Base-by-base conservation (phyloP, 2,329 filamentous ascomycete species). In the Fusarium sp. region DNA sequence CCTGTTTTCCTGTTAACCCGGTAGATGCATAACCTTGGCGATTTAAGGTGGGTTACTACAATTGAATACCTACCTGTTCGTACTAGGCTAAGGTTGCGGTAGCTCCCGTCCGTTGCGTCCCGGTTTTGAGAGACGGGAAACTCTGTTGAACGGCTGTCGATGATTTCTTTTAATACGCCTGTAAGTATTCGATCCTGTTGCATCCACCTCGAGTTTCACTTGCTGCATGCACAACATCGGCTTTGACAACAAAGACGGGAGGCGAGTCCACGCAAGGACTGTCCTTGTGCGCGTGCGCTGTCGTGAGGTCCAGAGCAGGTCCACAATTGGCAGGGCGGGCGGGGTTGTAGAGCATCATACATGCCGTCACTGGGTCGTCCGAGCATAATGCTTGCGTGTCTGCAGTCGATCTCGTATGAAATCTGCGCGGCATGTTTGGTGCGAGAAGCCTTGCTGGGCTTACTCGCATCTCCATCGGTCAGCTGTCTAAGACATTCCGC, bases 201-300 rank as follows among this genome's bases (percentile, higher is more conserved):
- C 18, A 10, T 54, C 18, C 34, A 10, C 25, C 34, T 10, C 29
- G 46, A 33, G 46, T 42, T 54, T 60, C 58, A 60, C n/a, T 18
- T 31, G 40, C 40, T 61, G 59, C 40, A 50, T 61, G 59, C 40
- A 50, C 31, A 27, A 50, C 53, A 61, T 57, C 38, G 33, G 18
- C 40, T 16, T 54, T 56, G 29, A n/a, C 55, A 46, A 57, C 18
- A 31, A 23, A 23, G 54, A 29, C 44, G 44, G 44, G 44, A 62
- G 33, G 40, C 50, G 16, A 44, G 40, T 20, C 33, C 29, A 58
- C 49, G 60, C 66, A 67, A 60, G 63, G 63, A 56, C 59, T 63
- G 16, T 58, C 66, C 66, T 25, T 67, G 60, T 38, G 58, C 50
- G 36, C 33, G 51, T 55, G 44, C 16, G 49, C 53, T 40, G 23